These are phyloP conservation scores for Candida incommunis DNA, from an alignment of 805 yeast species.

Conservation along the genomic window DNA sequence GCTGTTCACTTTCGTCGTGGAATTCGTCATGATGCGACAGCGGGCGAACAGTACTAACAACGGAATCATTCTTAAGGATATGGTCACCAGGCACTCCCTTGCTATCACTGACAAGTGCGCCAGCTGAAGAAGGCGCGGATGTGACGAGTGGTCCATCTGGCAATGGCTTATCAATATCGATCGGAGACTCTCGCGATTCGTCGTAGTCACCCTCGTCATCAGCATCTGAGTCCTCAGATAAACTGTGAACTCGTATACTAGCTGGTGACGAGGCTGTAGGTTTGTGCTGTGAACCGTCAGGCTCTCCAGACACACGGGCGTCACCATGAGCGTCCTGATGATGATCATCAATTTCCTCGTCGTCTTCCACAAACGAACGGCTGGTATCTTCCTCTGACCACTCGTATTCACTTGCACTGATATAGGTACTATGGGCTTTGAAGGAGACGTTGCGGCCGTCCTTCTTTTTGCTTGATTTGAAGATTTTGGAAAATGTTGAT, in stretches of 20 bases:
- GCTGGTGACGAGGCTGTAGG: background rate
- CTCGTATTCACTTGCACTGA: background rate
- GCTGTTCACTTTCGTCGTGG: background rate
- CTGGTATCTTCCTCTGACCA: background rate
- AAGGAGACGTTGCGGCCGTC: background rate
- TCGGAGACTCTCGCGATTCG: background rate
- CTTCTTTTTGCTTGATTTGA: background rate
- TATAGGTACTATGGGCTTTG: slow-evolving; percentile 1
- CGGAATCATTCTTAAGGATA: background rate
- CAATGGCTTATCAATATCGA: background rate
- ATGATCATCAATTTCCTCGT: background rate
- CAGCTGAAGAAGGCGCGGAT: background rate
- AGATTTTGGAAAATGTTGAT: background rate
- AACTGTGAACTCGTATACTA: background rate
- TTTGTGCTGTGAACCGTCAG: background rate
- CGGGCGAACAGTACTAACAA: background rate
- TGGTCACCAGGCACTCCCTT: no score
- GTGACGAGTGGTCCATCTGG: background rate
- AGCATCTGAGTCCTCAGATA: background rate
- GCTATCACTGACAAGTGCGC: no score
- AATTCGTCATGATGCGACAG: background rate
- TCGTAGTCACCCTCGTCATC: slow-evolving; percentile 1
- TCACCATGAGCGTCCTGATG: background rate
- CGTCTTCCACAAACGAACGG: background rate
- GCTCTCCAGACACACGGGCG: background rate